Percentiles rank a stretch among this genome's conserved stretches.
These are phyloP conservation scores for Euphorbia celastroides DNA, from an alignment of 441 rosid species.

Conservation along the genomic window DNA sequence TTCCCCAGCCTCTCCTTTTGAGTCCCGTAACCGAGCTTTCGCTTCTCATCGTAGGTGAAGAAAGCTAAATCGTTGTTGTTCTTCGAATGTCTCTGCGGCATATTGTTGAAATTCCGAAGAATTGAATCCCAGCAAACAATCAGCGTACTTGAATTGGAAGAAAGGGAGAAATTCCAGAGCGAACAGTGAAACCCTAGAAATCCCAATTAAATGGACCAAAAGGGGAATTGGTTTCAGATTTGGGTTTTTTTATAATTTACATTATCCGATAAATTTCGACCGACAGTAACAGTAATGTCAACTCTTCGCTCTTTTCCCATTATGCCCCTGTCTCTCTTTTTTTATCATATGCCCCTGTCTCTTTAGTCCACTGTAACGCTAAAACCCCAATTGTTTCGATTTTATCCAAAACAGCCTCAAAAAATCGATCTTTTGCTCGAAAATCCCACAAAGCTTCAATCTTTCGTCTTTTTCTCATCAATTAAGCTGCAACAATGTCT, in stretches of 20 bases:
- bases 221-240: neutral
- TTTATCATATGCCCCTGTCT: neutral
- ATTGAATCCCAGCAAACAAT: neutral
- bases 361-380: neutral
- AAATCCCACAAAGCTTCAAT: neutral
- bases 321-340: too few relatives aligned
- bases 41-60: constrained; percentile 92
- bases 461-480: neutral
- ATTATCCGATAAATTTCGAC: too few relatives aligned
- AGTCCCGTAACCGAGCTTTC: constrained; percentile 80
- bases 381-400: neutral
- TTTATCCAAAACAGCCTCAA: neutral
- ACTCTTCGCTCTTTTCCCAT: too few relatives aligned
- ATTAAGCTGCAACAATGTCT: neutral
- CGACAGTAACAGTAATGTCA: constrained; percentile 4
- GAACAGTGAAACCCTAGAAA: constrained; percentile 14
- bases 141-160: neutral
- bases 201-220: neutral
- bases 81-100: constrained; percentile 96
- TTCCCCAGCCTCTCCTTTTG: constrained; percentile 85
- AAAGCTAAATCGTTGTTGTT: constrained; percentile 85
- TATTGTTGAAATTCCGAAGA: constrained; percentile 15
- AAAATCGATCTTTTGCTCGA: neutral
- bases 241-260: neutral
- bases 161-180: neutral